phyloP scores from a whole-genome alignment of 1,139 yeast species.

The Geotrichum histeridarum region DNA sequence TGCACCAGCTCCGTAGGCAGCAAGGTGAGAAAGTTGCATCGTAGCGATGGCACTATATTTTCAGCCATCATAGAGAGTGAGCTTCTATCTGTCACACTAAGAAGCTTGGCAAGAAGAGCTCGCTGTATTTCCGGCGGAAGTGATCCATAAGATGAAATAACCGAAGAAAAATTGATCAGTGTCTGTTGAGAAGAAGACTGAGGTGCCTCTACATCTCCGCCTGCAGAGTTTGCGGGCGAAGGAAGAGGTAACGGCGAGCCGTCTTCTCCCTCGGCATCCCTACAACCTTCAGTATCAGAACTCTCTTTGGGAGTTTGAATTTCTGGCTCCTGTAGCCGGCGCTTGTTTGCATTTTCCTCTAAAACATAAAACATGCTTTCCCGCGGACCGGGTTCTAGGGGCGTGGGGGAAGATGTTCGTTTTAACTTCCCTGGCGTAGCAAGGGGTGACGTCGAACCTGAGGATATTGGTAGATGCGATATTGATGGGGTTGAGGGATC shows the following conservation, averaged over 20 bases:
- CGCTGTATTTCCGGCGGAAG: constrained; percentile 12
- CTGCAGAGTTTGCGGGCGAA: constrained; percentile 10
- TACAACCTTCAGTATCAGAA: constrained; percentile 5
- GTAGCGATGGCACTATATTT: constrained; percentile 54
- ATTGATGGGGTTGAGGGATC: not conserved
- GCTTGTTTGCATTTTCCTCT: constrained; percentile 5
- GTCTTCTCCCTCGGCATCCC: constrained; percentile 3
- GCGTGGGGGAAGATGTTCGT: constrained; percentile 7
- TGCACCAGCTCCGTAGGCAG: constrained; percentile 76
- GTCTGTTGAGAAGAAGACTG: constrained; percentile 11
- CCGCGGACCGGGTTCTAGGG: not conserved
- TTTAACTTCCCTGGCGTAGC: not conserved
- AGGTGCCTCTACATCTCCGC: constrained; percentile 6
- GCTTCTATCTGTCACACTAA: constrained; percentile 44
- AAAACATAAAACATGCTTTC: constrained; percentile 3
- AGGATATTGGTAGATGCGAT: constrained; percentile 8
- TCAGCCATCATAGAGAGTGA: constrained; percentile 65
- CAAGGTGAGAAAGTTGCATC: constrained; percentile 63
- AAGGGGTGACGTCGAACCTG: not conserved
- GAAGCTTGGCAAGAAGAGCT: constrained; percentile 8
- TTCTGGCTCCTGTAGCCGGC: constrained; percentile 1
- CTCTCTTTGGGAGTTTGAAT: constrained; percentile 7
- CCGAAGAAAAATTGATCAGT: constrained; percentile 2
- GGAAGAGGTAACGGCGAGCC: constrained; percentile 14
- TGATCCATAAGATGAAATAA: constrained; percentile 5